Evolutionary conservation across 352 stramenopile genomes (phyloP).

Genomic region (Pseudoperonospora humuli): DNA sequence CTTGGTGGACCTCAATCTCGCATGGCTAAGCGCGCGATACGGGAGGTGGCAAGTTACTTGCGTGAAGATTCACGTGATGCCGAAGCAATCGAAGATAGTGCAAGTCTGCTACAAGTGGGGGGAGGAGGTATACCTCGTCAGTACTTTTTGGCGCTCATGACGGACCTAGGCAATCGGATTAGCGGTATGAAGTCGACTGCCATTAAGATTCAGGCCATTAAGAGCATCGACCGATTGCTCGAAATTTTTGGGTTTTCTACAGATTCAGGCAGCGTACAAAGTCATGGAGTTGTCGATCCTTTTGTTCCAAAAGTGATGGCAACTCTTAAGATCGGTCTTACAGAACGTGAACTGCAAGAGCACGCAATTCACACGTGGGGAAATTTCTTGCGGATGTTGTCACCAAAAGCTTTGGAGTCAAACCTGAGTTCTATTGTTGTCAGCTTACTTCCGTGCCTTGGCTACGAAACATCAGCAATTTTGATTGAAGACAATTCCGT

Average conservation of each 20-base stretch:
- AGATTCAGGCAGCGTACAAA: slow-evolving; percentile 20
- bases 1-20: slow-evolving; percentile 45
- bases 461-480: slow-evolving; percentile 32
- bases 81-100: slow-evolving; percentile 14
- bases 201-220: slow-evolving; percentile 55
- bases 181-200: slow-evolving; percentile 28
- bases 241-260: slow-evolving; percentile 33
- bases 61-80: slow-evolving; percentile 19
- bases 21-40: slow-evolving; percentile 47
- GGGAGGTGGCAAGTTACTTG: slow-evolving; percentile 42
- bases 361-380: slow-evolving; percentile 64
- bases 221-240: slow-evolving; percentile 67
- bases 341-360: slow-evolving; percentile 44
- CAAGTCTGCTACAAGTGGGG: slow-evolving; percentile 12
- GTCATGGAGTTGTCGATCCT: slow-evolving; percentile 52
- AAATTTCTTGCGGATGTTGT: slow-evolving; percentile 78
- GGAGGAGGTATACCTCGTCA: slow-evolving; percentile 55
- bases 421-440: slow-evolving; percentile 85
- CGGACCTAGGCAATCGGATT: slow-evolving; percentile 62
- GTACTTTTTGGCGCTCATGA: slow-evolving; percentile 82
- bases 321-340: slow-evolving; percentile 72
- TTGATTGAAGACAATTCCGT: slow-evolving; percentile 24
- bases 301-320: slow-evolving; percentile 88
- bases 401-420: slow-evolving; percentile 64
- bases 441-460: slow-evolving; percentile 75